Conservation (phyloP, 768 basidiomycete species). For the Neoboletus magnificus region DNA sequence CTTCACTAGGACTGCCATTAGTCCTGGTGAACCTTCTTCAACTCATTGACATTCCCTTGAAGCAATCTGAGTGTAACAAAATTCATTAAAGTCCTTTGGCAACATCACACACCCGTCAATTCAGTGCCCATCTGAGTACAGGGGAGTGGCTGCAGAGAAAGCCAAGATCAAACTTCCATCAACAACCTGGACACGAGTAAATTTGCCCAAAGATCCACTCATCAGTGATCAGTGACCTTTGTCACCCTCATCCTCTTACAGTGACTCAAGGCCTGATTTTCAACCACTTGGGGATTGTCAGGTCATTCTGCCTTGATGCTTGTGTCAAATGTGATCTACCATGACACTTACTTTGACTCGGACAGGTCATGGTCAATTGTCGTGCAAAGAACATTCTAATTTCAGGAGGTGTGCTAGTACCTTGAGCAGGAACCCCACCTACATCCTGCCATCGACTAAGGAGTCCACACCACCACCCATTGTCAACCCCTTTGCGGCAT, state of each 20-base stretch:
- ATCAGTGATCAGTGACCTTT: constrained; percentile 47
- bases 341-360: constrained; percentile 90
- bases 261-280: constrained; percentile 67
- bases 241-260: constrained; percentile 47
- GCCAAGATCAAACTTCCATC: too few relatives aligned
- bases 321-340: constrained; percentile 75
- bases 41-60: too few relatives aligned
- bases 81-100: too few relatives aligned
- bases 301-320: constrained; percentile 78
- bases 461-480: constrained; percentile 46
- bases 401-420: constrained; percentile 78
- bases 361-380: constrained; percentile 93
- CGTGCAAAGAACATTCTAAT: constrained; percentile 73
- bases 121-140: too few relatives aligned
- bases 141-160: too few relatives aligned
- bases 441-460: constrained; percentile 58
- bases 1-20: too few relatives aligned
- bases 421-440: constrained; percentile 87
- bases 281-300: constrained; percentile 69
- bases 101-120: too few relatives aligned
- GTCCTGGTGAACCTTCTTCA: too few relatives aligned
- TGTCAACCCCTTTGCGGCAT: constrained; percentile 31
- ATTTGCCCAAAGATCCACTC: too few relatives aligned
- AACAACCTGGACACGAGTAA: too few relatives aligned
- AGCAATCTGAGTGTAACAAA: too few relatives aligned